phyloP scores from a whole-genome alignment of 345 rosid species.

The Psidium guajava region DNA sequence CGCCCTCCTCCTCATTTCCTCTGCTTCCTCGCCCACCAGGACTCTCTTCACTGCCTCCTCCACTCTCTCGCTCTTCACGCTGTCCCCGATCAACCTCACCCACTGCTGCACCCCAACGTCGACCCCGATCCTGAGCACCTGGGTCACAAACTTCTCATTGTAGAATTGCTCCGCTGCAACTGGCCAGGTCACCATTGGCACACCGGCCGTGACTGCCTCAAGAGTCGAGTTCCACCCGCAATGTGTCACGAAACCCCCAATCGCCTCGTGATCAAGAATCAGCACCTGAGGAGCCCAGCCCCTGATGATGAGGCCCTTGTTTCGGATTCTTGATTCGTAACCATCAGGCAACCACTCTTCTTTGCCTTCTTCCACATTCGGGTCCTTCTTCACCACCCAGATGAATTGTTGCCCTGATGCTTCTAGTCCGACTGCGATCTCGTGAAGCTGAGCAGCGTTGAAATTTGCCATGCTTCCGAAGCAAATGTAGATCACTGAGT shows the following conservation, averaged over 20 bases:
- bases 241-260: conserved; percentile 60
- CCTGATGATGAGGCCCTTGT: conserved; percentile 15
- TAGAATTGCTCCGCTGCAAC: conserved; percentile 4
- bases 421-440: too few species aligned
- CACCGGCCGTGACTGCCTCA: conserved; percentile 11
- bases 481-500: too few species aligned
- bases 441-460: too few species aligned
- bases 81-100: background rate
- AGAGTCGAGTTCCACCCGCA: conserved; percentile 66
- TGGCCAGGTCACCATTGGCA: conserved; percentile 20
- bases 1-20: conserved; percentile 20
- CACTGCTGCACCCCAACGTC: background rate
- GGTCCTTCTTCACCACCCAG: too few species aligned
- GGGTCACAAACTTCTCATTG: background rate
- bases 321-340: conserved; percentile 13
- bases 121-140: background rate
- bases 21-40: conserved; percentile 33
- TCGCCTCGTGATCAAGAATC: conserved; percentile 51
- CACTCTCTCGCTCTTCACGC: background rate
- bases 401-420: too few species aligned
- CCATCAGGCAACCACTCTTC: conserved; percentile 28
- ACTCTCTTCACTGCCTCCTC: background rate
- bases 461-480: too few species aligned
- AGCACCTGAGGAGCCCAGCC: conserved; percentile 57
- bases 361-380: conserved; percentile 4